Percentiles rank a stretch among this genome's conserved stretches.
These are phyloP conservation scores for Thielaviopsis musarum DNA, from an alignment of 2,329 filamentous ascomycete species.

Conservation along the genomic window DNA sequence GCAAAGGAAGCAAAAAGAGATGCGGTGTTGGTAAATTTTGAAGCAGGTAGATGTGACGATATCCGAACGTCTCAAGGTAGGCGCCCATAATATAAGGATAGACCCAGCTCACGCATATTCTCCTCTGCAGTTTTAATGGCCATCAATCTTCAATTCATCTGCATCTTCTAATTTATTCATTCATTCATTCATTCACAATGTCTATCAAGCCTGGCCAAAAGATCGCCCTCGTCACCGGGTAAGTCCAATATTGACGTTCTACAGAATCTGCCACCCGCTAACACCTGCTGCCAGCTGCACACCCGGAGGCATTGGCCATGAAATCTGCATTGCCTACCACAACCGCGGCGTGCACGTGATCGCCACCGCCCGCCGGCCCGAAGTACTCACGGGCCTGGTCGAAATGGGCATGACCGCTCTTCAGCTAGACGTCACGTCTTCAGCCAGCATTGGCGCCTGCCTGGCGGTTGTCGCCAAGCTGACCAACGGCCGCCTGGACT, in stretches of 20 bases:
- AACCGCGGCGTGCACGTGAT: constrained; percentile 35
- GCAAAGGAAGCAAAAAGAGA: too few species aligned
- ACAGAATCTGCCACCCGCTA: neutral
- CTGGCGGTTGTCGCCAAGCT: constrained; percentile 29
- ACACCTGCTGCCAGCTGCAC: constrained; percentile 29
- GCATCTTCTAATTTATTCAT: too few species aligned
- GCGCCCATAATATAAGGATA: too few species aligned
- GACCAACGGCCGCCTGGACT: constrained; percentile 36
- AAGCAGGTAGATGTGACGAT: too few species aligned
- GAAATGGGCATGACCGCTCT: constrained; percentile 32
- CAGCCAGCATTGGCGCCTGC: constrained; percentile 32
- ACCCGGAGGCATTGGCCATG: constrained; percentile 40
- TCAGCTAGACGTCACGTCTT: constrained; percentile 35
- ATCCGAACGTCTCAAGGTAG: too few species aligned
- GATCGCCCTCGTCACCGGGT: constrained; percentile 35
- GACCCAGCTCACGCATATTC: neutral
- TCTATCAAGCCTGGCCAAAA: constrained; percentile 18
- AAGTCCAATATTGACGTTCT: constrained; percentile 10
- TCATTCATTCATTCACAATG: neutral
- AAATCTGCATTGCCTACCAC: constrained; percentile 35
- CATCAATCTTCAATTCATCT: neutral
- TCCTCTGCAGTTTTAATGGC: neutral
- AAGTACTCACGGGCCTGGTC: constrained; percentile 29
- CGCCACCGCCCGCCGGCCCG: constrained; percentile 34
- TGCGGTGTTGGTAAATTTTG: too few species aligned